Evolutionary conservation across 2,329 filamentous ascomycete genomes (phyloP).

Genomic region (Kalmusia sp.): DNA sequence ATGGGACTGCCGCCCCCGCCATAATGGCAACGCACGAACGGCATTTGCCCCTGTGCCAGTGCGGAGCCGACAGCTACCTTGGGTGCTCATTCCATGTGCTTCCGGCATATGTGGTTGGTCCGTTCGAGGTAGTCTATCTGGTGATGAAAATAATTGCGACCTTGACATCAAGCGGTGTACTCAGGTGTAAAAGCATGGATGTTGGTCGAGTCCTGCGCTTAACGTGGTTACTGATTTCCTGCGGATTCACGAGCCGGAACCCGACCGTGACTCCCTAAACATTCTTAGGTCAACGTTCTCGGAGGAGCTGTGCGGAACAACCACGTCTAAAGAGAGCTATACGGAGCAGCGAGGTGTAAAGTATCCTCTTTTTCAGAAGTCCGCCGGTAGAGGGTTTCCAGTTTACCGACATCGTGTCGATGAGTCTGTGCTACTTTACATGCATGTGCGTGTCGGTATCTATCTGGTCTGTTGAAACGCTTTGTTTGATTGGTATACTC

Average conservation of each 20-base stretch:
- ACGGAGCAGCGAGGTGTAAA: no score
- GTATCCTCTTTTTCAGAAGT: no score
- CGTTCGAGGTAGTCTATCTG: slow-evolving; percentile 19
- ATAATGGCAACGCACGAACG: slow-evolving; percentile 28
- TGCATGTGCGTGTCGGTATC: background rate
- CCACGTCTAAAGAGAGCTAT: no score
- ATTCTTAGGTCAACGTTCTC: no score
- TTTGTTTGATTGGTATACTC: background rate
- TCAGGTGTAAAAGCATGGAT: background rate
- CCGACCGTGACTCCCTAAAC: no score
- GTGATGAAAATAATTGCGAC: slow-evolving; percentile 23
- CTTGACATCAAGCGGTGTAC: background rate
- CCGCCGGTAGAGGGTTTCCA: background rate
- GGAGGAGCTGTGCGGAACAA: no score
- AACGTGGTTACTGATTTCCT: background rate
- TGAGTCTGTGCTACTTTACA: background rate
- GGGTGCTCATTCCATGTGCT: slow-evolving; percentile 15
- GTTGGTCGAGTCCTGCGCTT: background rate
- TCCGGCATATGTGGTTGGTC: slow-evolving; percentile 28
- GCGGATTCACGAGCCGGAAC: background rate
- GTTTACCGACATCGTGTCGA: background rate
- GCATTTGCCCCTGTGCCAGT: slow-evolving; percentile 30
- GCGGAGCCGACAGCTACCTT: slow-evolving; percentile 21
- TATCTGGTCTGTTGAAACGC: background rate
- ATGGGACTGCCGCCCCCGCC: slow-evolving; percentile 22